These are phyloP conservation scores for Emergomyces africanus DNA, from an alignment of 2,329 filamentous ascomycete species.

Conservation along the genomic window DNA sequence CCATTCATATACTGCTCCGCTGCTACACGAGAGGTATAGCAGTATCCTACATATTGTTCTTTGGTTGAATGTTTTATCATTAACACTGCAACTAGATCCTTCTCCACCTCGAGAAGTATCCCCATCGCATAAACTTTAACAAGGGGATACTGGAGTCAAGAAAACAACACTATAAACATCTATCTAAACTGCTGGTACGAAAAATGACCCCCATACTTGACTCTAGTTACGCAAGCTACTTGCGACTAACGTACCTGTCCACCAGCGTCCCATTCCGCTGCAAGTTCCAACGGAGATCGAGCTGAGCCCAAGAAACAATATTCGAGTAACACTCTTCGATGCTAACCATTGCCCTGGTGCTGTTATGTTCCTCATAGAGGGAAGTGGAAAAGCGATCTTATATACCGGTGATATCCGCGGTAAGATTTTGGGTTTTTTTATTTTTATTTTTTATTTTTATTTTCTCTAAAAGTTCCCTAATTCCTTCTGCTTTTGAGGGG, in stretches of 20 bases:
- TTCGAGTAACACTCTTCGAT: slow-evolving; percentile 75
- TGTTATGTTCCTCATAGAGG: slow-evolving; percentile 87
- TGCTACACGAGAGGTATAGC: slow-evolving; percentile 55
- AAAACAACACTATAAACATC: slow-evolving; percentile 62
- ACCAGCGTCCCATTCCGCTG: slow-evolving; percentile 63
- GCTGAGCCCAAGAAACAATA: slow-evolving; percentile 51
- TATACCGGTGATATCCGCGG: slow-evolving; percentile 82
- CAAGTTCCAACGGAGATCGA: slow-evolving; percentile 69
- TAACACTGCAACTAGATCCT: slow-evolving; percentile 41
- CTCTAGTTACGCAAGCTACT: neutral
- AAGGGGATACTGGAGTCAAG: slow-evolving; percentile 64
- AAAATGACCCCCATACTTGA: slow-evolving; percentile 6
- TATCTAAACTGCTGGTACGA: slow-evolving; percentile 56
- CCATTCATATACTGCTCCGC: slow-evolving; percentile 87
- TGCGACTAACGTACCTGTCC: neutral
- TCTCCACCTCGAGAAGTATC: slow-evolving; percentile 63
- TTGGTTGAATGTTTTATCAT: neutral
- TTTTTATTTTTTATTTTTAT: slow-evolving; percentile 37
- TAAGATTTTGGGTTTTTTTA: slow-evolving; percentile 13
- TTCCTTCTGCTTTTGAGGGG: slow-evolving; percentile 57
- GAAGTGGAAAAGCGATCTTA: slow-evolving; percentile 55
- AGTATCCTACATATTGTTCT: neutral
- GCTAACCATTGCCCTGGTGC: slow-evolving; percentile 86
- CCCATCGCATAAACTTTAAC: slow-evolving; percentile 68
- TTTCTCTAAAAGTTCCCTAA: slow-evolving; percentile 59